Evolutionary conservation across 2,329 filamentous ascomycete genomes (phyloP), one percentile per base, ranked within the genome.

Genomic region (Fusarium piperis): DNA sequence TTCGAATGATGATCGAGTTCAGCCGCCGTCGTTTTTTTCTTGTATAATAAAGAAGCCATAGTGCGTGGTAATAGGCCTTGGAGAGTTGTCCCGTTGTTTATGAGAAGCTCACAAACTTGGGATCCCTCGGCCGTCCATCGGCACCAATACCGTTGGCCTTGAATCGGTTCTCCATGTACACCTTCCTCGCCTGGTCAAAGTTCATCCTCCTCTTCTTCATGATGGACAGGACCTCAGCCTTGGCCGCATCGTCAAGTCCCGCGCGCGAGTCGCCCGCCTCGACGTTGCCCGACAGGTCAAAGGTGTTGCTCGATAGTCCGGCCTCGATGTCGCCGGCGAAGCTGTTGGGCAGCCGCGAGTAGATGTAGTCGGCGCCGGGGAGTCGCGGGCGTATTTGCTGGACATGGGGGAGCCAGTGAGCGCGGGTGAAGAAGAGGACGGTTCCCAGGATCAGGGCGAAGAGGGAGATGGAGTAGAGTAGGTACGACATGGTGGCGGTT

Each of bases 51-150:
- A 12, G 53, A 33, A 60, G 52, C 51, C 23, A 26, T 32, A 12
- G 9, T 44, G 39, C 15, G 32, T 36, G 51, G 39, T 62, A 44
- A 33, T 44, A 57, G 57, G 52, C 41, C 61, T 28, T 65, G 35
- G 18, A 59, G 58, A 36, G 26, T 18, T 32, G 26, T 36, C 28
- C 51, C 59, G 26, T 35, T 35, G 30, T 20, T 80, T 71, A 84
- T 51, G 82, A 84, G 82, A 98, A 98, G 79, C 93, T 97, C 66
- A 98, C 94, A 79, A 97, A 97, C 85, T 98, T 98, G 69, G 95
- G 94, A 84, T 98, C 95, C 79, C 91, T 88, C 69, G 96, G 96
- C 75, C 91, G 84, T 6, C 96, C 96, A 81, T 99, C 96, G 6
- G 93, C 88, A 1, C 91, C 94, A 79, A 99, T 98, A 58, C 93